Evolutionary conservation across 176 grass and related monocot species (phyloP).

Genomic region (Poa pratensis): DNA sequence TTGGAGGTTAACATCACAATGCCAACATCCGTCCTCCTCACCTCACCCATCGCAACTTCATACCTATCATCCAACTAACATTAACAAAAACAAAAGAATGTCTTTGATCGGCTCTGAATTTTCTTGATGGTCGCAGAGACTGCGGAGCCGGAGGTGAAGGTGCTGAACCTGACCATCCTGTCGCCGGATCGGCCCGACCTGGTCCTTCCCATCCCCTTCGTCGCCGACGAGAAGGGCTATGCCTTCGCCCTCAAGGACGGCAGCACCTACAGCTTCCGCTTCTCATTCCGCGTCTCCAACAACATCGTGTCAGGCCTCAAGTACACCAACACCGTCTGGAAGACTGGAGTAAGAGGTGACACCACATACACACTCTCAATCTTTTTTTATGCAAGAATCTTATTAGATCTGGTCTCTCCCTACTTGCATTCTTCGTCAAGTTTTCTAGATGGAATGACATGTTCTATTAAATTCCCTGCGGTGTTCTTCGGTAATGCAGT

Average conservation of each 20-base stretch:
- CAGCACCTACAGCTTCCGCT: slow-evolving; percentile 83
- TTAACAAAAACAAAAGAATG: not conserved
- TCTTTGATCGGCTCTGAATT: not conserved
- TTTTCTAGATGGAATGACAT: not conserved
- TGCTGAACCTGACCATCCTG: slow-evolving; percentile 78
- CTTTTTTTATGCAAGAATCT: not conserved
- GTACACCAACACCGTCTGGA: slow-evolving; percentile 92
- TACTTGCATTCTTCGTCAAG: not conserved
- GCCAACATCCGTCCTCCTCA: no score
- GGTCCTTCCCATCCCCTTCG: slow-evolving; percentile 75
- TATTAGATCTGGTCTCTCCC: not conserved
- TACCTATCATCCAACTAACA: not conserved
- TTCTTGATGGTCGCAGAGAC: slow-evolving; percentile 50
- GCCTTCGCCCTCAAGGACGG: slow-evolving; percentile 89
- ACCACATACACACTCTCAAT: not conserved
- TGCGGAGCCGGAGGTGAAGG: slow-evolving; percentile 77
- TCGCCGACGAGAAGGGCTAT: slow-evolving; percentile 64
- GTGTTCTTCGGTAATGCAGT: not conserved
- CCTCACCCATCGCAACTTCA: not conserved
- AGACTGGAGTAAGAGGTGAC: slow-evolving; percentile 83
- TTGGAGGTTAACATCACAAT: slow-evolving; percentile 59
- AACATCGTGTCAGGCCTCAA: slow-evolving; percentile 94
- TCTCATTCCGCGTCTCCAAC: slow-evolving; percentile 76
- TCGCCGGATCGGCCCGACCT: slow-evolving; percentile 59
- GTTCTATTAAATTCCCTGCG: not conserved